These are phyloP conservation scores for Aureobasidium pullulans DNA, from an alignment of 2,329 filamentous ascomycete species.

Conservation along the genomic window DNA sequence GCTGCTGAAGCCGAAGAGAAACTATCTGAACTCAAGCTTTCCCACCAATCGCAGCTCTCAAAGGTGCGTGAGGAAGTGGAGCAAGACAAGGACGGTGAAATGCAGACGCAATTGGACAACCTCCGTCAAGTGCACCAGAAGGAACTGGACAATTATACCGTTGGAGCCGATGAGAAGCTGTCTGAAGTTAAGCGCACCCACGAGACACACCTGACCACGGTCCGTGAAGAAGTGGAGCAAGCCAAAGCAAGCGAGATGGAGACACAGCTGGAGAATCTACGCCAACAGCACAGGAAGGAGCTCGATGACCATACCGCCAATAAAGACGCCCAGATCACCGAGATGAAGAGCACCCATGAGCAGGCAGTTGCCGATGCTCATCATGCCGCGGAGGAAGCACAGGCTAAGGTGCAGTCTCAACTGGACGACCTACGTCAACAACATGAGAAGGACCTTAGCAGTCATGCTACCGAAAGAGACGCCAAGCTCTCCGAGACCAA, in stretches of 20 bases:
- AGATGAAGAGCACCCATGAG: neutral
- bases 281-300: slow-evolving; percentile 1
- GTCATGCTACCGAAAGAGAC: neutral
- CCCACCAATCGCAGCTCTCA: neutral
- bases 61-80: neutral
- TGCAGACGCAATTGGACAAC: neutral
- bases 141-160: neutral
- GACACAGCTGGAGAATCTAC: neutral
- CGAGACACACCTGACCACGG: neutral
- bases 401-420: neutral
- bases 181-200: neutral
- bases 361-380: neutral
- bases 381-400: neutral
- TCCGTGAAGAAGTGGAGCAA: neutral
- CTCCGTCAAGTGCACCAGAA: neutral
- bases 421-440: neutral
- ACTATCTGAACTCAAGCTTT: neutral
- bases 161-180: neutral
- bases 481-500: neutral
- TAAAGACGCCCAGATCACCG: no score
- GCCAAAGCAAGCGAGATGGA: neutral
- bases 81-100: neutral
- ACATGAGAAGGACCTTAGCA: slow-evolving; percentile 4
- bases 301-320: neutral
- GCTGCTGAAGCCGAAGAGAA: neutral